A percentile compares a stretch with the other conserved stretches of the same genome.
Conservation (phyloP, 768 basidiomycete species). For the Austroboletus eburneus region DNA sequence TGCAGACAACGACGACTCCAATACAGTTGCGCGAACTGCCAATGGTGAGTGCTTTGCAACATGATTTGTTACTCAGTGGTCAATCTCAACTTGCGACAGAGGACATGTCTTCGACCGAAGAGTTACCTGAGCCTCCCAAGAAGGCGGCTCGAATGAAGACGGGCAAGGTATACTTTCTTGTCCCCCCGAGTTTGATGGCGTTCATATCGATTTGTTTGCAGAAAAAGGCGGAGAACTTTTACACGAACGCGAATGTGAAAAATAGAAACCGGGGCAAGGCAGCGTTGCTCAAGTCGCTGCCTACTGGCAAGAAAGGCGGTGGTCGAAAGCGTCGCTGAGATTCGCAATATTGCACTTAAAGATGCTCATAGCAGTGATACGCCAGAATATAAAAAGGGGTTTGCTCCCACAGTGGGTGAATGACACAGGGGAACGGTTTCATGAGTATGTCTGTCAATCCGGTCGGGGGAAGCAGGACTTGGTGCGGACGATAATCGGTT, state of each 20-base stretch:
- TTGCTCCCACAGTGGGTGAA: constrained; percentile 3
- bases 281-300: constrained; percentile 53
- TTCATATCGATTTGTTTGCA: constrained; percentile 28
- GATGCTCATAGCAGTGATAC: constrained; percentile 7
- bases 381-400: constrained; percentile 11
- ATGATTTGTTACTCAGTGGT: not conserved
- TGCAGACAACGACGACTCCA: constrained; percentile 13
- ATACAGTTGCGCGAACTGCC: constrained; percentile 6
- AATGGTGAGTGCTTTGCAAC: constrained; percentile 17
- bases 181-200: not conserved
- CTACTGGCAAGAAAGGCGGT: constrained; percentile 46
- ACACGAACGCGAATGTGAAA: constrained; percentile 79
- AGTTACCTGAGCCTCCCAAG: constrained; percentile 30
- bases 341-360: constrained; percentile 7
- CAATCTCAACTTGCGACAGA: constrained; percentile 21
- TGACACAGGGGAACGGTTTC: constrained; percentile 10
- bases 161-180: constrained; percentile 60
- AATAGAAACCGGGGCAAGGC: constrained; percentile 75
- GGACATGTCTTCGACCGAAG: constrained; percentile 32
- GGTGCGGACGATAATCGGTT: constrained; percentile 36
- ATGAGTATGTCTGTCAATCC: constrained; percentile 3
- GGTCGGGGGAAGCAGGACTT: not conserved
- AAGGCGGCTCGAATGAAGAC: constrained; percentile 89
- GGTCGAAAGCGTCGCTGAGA: constrained; percentile 36
- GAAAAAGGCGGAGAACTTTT: constrained; percentile 91